Percentiles rank a stretch among this genome's conserved stretches.
Evolutionary conservation across 2,329 filamentous ascomycete species (phyloP).

Genomic region (Cordyceps tenuipes): DNA sequence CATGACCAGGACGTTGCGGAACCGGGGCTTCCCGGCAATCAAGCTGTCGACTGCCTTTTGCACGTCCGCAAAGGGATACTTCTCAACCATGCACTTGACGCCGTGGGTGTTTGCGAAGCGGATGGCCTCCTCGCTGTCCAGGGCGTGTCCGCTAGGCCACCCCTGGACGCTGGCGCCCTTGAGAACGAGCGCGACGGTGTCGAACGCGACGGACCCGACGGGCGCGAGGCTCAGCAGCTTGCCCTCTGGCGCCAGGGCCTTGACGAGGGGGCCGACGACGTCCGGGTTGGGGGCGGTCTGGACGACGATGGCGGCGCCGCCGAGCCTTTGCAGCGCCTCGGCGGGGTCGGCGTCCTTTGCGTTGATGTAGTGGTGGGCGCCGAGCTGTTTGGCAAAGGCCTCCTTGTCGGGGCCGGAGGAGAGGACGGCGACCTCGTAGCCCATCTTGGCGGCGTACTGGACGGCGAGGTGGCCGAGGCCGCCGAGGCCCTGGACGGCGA

Average conservation of each 20-base stretch:
- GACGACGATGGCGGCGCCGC: constrained; percentile 54
- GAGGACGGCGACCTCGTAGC: constrained; percentile 62
- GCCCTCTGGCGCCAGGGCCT: constrained; percentile 44
- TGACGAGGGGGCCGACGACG: constrained; percentile 43
- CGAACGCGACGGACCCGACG: constrained; percentile 35
- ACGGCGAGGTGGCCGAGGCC: constrained; percentile 71
- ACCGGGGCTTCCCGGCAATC: constrained; percentile 33
- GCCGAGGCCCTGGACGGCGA: constrained; percentile 61
- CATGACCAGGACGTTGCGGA: constrained; percentile 37
- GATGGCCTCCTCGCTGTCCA: constrained; percentile 58
- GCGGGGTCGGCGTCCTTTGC: constrained; percentile 42
- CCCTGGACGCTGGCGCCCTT: constrained; percentile 55
- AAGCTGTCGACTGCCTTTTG: constrained; percentile 36
- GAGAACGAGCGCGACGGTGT: constrained; percentile 32
- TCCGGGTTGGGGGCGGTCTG: constrained; percentile 54
- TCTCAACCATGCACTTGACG: constrained; percentile 58
- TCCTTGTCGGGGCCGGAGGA: constrained; percentile 59
- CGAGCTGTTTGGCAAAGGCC: constrained; percentile 49
- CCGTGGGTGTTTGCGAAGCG: constrained; percentile 53
- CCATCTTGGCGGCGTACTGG: constrained; percentile 69
- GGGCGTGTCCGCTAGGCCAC: constrained; percentile 53
- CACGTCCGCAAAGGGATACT: constrained; percentile 48
- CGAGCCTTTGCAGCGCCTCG: constrained; percentile 43
- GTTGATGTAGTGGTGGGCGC: constrained; percentile 40
- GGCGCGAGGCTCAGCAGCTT: constrained; percentile 53